These are phyloP conservation scores for Sugiyamaella xylanicola DNA, from an alignment of 1,139 yeast species.

Conservation along the genomic window DNA sequence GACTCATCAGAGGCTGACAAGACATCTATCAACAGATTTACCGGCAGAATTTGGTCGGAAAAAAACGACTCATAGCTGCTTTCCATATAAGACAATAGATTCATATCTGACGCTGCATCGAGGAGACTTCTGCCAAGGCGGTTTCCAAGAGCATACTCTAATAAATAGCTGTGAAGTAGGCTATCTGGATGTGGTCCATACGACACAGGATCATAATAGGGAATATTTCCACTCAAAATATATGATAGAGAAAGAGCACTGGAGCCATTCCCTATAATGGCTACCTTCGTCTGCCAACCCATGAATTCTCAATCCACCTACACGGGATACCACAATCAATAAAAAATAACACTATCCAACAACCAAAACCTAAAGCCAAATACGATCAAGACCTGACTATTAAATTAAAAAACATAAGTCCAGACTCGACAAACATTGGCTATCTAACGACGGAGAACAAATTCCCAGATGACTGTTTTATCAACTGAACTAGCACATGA, in stretches of 20 bases:
- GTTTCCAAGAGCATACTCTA: constrained; percentile 20
- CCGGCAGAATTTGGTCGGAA: constrained; percentile 34
- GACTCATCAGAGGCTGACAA: constrained; percentile 39
- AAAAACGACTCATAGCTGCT: constrained; percentile 33
- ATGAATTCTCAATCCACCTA: not conserved
- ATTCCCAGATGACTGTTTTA: too few species aligned
- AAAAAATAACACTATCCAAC: not conserved
- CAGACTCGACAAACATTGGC: not conserved
- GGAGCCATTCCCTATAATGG: constrained; percentile 41
- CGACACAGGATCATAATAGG: constrained; percentile 36
- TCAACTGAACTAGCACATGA: too few species aligned
- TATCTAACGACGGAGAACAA: not conserved
- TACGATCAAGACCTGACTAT: too few species aligned
- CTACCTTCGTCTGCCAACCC: constrained; percentile 19
- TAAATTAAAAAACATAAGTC: not conserved
- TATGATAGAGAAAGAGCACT: constrained; percentile 40
- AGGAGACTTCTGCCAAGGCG: constrained; percentile 25
- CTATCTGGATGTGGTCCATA: constrained; percentile 41
- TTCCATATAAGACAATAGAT: constrained; percentile 31
- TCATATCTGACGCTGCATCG: constrained; percentile 31
- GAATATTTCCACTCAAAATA: constrained; percentile 40
- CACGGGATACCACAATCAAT: not conserved
- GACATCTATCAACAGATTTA: constrained; percentile 39
- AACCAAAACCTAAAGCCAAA: not conserved
- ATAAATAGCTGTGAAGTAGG: constrained; percentile 34